These are phyloP conservation scores for Magnusiomyces fungicola DNA, from an alignment of 1,139 yeast species.

Conservation along the genomic window DNA sequence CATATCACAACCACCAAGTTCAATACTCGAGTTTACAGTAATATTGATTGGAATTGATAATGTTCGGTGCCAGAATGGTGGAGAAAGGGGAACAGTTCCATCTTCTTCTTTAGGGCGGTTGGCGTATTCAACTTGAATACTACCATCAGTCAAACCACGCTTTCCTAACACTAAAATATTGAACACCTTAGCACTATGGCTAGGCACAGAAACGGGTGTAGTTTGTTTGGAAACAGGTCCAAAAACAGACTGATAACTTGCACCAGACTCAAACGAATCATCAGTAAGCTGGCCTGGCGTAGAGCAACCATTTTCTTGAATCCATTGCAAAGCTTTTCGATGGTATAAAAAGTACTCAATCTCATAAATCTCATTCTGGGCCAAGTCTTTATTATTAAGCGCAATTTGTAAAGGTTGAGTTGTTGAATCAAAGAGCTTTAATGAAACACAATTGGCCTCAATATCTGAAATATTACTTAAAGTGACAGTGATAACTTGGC, in stretches of 20 bases:
- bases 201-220: conserved; percentile 15
- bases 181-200: conserved; percentile 32
- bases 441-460: conserved; percentile 40
- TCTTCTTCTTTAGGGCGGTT: conserved; percentile 7
- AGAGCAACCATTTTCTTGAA: conserved; percentile 12
- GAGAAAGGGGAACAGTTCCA: background rate
- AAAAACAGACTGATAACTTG: background rate
- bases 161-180: conserved; percentile 63
- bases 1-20: conserved; percentile 66
- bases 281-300: conserved; percentile 17
- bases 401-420: conserved; percentile 52
- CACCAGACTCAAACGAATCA: conserved; percentile 11
- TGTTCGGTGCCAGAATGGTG: conserved; percentile 41
- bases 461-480: conserved; percentile 47
- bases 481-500: conserved; percentile 42
- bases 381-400: conserved; percentile 38
- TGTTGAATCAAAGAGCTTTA: conserved; percentile 69
- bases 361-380: conserved; percentile 63
- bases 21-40: conserved; percentile 65
- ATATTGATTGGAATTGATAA: conserved; percentile 58
- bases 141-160: conserved; percentile 62
- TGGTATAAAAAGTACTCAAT: conserved; percentile 60
- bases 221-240: conserved; percentile 5
- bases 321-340: conserved; percentile 47
- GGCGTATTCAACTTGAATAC: conserved; percentile 62